Conservation (phyloP, 2,329 filamentous ascomycete genomes). For the Botryosphaeria dothidea region DNA sequence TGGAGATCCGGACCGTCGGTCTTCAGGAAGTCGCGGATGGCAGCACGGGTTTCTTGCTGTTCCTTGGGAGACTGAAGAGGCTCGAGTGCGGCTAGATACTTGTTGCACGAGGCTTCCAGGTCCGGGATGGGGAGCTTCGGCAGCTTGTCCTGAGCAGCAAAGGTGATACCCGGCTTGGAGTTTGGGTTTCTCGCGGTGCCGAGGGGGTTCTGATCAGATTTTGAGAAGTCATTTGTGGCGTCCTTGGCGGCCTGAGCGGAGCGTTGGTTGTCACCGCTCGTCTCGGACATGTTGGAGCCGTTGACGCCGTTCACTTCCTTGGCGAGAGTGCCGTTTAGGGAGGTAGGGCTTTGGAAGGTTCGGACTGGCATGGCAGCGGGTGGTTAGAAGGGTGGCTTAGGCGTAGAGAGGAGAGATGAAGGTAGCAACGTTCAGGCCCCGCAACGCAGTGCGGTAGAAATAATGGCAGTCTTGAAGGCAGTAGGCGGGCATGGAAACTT, state of each 20-base stretch:
- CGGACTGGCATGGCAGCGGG: constrained; percentile 64
- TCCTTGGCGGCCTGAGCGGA: constrained; percentile 57
- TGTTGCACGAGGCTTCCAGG: constrained; percentile 73
- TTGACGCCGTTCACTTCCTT: constrained; percentile 25
- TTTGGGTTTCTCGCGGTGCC: constrained; percentile 52
- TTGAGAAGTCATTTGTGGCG: constrained; percentile 48
- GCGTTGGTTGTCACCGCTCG: constrained; percentile 37
- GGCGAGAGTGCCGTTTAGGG: constrained; percentile 70
- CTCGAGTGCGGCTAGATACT: constrained; percentile 76
- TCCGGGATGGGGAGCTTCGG: constrained; percentile 93
- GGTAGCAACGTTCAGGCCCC: constrained; percentile 80
- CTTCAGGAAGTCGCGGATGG: constrained; percentile 80
- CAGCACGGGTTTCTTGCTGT: constrained; percentile 76
- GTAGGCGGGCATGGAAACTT: constrained; percentile 72
- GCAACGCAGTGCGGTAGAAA: constrained; percentile 87
- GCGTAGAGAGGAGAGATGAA: constrained; percentile 74
- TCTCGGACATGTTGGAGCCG: constrained; percentile 41
- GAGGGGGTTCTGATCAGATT: constrained; percentile 49
- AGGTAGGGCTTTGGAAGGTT: constrained; percentile 70
- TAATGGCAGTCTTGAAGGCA: constrained; percentile 88
- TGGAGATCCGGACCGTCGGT: constrained; percentile 82
- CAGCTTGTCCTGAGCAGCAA: constrained; percentile 82
- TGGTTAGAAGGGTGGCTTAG: constrained; percentile 55
- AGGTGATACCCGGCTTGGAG: constrained; percentile 76
- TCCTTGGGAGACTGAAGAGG: constrained; percentile 81